Conservation (phyloP, 208 protist species). For the Leishmania major region DNA sequence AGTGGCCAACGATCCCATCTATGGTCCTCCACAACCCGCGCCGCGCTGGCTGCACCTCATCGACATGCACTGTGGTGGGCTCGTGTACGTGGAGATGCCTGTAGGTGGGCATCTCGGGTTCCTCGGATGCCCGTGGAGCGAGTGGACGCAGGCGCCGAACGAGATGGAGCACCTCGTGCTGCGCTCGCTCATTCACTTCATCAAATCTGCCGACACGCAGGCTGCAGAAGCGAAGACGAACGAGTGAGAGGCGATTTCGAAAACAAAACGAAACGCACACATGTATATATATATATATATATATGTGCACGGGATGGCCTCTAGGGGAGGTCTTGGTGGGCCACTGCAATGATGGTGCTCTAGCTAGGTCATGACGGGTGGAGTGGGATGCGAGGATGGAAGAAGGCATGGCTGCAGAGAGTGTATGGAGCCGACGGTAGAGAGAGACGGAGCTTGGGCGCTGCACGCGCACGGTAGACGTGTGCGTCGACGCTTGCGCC, state of each 20-base stretch:
- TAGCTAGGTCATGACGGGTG: background rate
- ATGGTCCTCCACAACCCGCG: conserved; percentile 28
- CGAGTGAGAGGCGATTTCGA: background rate
- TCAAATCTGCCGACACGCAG: conserved; percentile 4
- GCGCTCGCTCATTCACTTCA: conserved; percentile 20
- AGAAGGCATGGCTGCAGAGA: background rate
- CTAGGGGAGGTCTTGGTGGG: background rate
- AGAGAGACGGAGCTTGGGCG: background rate
- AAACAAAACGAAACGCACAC: background rate
- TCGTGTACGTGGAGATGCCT: conserved; percentile 60
- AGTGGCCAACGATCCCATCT: conserved; percentile 52
- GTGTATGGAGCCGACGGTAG: background rate
- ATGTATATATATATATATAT: background rate
- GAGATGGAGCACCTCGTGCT: conserved; percentile 55
- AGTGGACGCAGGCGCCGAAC: conserved; percentile 31
- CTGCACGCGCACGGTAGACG: background rate
- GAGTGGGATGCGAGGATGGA: background rate
- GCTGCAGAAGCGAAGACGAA: background rate
- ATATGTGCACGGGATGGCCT: background rate
- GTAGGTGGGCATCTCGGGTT: conserved; percentile 68
- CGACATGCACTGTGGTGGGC: conserved; percentile 22
- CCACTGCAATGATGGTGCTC: background rate
- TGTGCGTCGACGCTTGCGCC: background rate
- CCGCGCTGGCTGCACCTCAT: conserved; percentile 39
- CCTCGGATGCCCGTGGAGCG: conserved; percentile 34